These are phyloP conservation scores for Dryadomyces quercus-mongolicae DNA, from an alignment of 2,329 filamentous ascomycete genomes.

Conservation along the genomic window DNA sequence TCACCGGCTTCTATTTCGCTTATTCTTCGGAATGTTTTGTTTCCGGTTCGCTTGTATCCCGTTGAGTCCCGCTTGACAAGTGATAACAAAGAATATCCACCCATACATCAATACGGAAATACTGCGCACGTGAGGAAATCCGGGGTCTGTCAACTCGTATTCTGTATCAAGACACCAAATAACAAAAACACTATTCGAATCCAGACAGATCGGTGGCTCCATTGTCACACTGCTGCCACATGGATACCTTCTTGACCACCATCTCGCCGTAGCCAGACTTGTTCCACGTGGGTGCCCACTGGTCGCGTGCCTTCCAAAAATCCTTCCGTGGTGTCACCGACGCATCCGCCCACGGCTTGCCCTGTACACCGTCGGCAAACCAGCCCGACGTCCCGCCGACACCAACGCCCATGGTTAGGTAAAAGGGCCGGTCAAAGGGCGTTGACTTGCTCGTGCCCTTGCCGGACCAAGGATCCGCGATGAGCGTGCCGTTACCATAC, in stretches of 20 bases:
- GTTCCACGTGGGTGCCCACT: constrained; percentile 63
- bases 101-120: too few species aligned
- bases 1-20: too few species aligned
- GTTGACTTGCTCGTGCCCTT: constrained; percentile 45
- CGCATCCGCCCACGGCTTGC: constrained; percentile 70
- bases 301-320: constrained; percentile 58
- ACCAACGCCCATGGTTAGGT: constrained; percentile 63
- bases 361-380: constrained; percentile 60
- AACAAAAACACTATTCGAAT: too few species aligned
- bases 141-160: too few species aligned
- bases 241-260: constrained; percentile 57
- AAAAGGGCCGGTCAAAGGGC: constrained; percentile 69
- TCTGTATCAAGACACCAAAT: too few species aligned
- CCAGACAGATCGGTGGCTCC: constrained; percentile 28
- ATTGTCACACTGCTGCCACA: constrained; percentile 58
- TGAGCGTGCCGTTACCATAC: constrained; percentile 50
- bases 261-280: constrained; percentile 39
- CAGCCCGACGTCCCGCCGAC: constrained; percentile 73
- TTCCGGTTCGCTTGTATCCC: too few species aligned
- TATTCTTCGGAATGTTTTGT: too few species aligned
- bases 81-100: too few species aligned
- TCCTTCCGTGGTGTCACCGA: constrained; percentile 56
- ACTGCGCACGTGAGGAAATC: too few species aligned
- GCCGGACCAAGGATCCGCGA: constrained; percentile 37
- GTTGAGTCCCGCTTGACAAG: too few species aligned